These are phyloP conservation scores for Globisporangium canariense DNA, from an alignment of 352 stramenopile genomes.

Conservation along the genomic window DNA sequence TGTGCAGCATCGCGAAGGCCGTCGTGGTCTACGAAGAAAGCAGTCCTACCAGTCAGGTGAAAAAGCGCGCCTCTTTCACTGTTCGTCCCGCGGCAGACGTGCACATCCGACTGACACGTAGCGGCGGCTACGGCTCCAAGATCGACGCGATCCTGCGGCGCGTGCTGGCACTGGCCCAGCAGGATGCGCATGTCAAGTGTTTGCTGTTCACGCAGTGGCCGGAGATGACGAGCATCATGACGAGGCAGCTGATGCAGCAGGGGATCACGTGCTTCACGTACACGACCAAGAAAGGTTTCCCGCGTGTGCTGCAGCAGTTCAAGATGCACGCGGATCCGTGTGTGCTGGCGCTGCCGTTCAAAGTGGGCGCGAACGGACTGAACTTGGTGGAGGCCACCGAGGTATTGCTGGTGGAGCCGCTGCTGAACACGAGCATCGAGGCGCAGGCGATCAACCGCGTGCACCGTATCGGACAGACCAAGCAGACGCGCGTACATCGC, in stretches of 20 bases:
- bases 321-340: slow-evolving; percentile 44
- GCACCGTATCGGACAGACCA: slow-evolving; percentile 88
- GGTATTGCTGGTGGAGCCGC: slow-evolving; percentile 89
- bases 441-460: slow-evolving; percentile 87
- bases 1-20: slow-evolving; percentile 23
- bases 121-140: slow-evolving; percentile 65
- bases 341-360: slow-evolving; percentile 78
- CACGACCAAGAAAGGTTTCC: slow-evolving; percentile 49
- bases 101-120: slow-evolving; percentile 14
- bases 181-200: slow-evolving; percentile 72
- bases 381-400: slow-evolving; percentile 92
- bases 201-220: slow-evolving; percentile 92
- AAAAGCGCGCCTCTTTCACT: not conserved
- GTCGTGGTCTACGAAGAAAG: slow-evolving; percentile 23
- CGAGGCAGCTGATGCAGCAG: slow-evolving; percentile 27
- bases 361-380: slow-evolving; percentile 89
- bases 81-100: slow-evolving; percentile 9
- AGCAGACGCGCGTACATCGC: slow-evolving; percentile 78
- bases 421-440: slow-evolving; percentile 86
- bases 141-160: slow-evolving; percentile 58
- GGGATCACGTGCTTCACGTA: slow-evolving; percentile 77
- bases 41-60: not conserved
- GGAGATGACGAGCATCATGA: slow-evolving; percentile 69
- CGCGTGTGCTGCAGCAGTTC: slow-evolving; percentile 45
- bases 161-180: slow-evolving; percentile 39